Conservation (phyloP, 2,329 filamentous ascomycete genomes). For the Epichloe amarillans region DNA sequence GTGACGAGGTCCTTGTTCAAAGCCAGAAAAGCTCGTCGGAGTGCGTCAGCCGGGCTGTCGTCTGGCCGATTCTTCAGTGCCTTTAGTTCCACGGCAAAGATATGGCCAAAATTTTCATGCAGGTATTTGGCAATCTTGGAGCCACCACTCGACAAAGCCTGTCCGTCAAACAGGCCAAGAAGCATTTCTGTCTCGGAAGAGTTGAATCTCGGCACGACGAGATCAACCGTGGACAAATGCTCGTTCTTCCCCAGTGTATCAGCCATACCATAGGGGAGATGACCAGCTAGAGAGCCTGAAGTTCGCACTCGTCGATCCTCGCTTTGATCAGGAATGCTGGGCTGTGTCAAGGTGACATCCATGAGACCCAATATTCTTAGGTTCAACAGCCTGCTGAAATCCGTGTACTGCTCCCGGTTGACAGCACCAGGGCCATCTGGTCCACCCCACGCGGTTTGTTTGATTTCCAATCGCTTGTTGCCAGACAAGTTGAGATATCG, state of each 20-base stretch:
- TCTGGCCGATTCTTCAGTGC: conserved; percentile 49
- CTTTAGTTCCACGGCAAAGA: conserved; percentile 73
- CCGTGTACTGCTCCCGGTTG: conserved; percentile 59
- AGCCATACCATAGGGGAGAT: conserved; percentile 90
- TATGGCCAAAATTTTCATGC: conserved; percentile 85
- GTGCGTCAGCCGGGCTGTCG: conserved; percentile 70
- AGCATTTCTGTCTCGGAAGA: conserved; percentile 82
- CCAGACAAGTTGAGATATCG: conserved; percentile 93
- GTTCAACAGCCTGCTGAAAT: conserved; percentile 76
- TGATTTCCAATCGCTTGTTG: conserved; percentile 92
- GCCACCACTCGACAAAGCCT: conserved; percentile 74
- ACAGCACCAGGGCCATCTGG: conserved; percentile 37
- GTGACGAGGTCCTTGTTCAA: conserved; percentile 92
- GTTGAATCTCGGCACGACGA: conserved; percentile 86
- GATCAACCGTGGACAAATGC: conserved; percentile 87
- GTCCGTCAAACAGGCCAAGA: conserved; percentile 90
- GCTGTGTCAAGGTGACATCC: conserved; percentile 92
- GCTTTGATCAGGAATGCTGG: conserved; percentile 86
- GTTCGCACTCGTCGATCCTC: conserved; percentile 91
- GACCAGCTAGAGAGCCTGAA: conserved; percentile 86
- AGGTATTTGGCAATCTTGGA: conserved; percentile 94
- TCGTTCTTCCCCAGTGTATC: conserved; percentile 88
- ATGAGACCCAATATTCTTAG: conserved; percentile 84
- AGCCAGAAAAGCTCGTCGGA: conserved; percentile 73
- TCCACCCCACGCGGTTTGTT: conserved; percentile 34